Percentiles rank a stretch among this genome's conserved stretches.
These are phyloP conservation scores for Eimeria falciformis DNA, from an alignment of 169 alveolate genomes.

Conservation along the genomic window DNA sequence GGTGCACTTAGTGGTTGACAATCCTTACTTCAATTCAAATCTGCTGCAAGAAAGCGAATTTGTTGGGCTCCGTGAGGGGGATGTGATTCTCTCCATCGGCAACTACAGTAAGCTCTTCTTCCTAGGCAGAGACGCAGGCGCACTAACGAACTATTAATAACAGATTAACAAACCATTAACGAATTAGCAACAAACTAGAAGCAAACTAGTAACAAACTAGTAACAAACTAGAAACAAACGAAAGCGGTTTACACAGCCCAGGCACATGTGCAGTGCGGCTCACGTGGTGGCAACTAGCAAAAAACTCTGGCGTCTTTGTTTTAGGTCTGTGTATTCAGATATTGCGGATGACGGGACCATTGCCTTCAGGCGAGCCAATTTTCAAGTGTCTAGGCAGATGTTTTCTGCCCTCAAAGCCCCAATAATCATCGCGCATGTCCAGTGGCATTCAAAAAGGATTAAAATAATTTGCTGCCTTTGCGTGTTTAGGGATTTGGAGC, in stretches of 20 bases:
- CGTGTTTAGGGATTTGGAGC: conserved; percentile 52
- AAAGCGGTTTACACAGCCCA: too few species aligned
- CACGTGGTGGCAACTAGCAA: too few species aligned
- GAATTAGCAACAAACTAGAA: too few species aligned
- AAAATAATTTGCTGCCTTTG: not conserved
- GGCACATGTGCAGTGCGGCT: too few species aligned
- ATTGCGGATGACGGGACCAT: conserved; percentile 91
- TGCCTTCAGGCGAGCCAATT: conserved; percentile 80
- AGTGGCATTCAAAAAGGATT: too few species aligned
- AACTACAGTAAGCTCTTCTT: conserved; percentile 71
- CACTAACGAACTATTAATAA: not conserved
- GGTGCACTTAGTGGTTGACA: not conserved
- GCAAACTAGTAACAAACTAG: too few species aligned
- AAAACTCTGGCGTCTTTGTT: too few species aligned
- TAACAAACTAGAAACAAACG: too few species aligned
- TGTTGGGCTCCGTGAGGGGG: conserved; percentile 77
- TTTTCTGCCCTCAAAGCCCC: too few species aligned
- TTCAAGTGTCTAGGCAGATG: too few species aligned
- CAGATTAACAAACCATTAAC: not conserved
- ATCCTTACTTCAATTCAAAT: conserved; percentile 9
- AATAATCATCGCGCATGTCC: too few species aligned
- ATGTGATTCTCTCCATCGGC: conserved; percentile 84
- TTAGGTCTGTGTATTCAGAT: conserved; percentile 72
- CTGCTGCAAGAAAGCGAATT: conserved; percentile 13
- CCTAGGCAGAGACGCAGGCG: not conserved